Evolutionary conservation across 306 rosid species (phyloP).

Genomic region (Sicyos edulis): DNA sequence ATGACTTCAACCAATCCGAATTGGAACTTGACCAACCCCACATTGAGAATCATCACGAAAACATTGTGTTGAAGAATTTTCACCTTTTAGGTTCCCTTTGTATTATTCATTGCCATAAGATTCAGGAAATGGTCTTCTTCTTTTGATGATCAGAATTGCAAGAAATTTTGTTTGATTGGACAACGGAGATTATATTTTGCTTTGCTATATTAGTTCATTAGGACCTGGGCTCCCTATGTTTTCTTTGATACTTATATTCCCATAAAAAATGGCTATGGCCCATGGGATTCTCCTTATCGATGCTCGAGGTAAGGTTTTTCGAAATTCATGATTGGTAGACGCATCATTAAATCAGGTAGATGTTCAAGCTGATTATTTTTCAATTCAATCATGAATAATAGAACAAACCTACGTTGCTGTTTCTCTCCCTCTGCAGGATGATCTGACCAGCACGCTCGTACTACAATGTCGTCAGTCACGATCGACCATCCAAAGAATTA

Average conservation of each 20-base stretch:
- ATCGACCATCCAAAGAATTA: conserved; percentile 54
- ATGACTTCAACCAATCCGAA: too few species aligned
- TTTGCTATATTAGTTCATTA: too few species aligned
- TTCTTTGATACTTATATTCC: background rate
- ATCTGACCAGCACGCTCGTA: conserved; percentile 75
- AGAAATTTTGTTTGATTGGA: too few species aligned
- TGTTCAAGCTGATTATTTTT: conserved; percentile 6
- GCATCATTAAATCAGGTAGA: background rate
- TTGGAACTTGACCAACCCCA: too few species aligned
- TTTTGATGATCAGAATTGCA: too few species aligned
- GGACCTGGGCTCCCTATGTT: background rate
- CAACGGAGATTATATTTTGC: too few species aligned
- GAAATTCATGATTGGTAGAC: background rate
- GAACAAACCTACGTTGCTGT: background rate
- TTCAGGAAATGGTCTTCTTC: too few species aligned
- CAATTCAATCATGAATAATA: background rate
- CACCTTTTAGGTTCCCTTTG: too few species aligned
- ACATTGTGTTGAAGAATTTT: too few species aligned
- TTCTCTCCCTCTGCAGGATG: conserved; percentile 50
- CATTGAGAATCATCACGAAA: too few species aligned
- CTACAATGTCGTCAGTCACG: conserved; percentile 81
- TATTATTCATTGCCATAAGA: too few species aligned
- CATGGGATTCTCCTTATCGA: background rate
- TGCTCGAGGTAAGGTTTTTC: background rate
- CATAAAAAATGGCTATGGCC: background rate